Evolutionary conservation across 192 early-diverging fungal species (phyloP).

Genomic region (Backusella psychrophila): DNA sequence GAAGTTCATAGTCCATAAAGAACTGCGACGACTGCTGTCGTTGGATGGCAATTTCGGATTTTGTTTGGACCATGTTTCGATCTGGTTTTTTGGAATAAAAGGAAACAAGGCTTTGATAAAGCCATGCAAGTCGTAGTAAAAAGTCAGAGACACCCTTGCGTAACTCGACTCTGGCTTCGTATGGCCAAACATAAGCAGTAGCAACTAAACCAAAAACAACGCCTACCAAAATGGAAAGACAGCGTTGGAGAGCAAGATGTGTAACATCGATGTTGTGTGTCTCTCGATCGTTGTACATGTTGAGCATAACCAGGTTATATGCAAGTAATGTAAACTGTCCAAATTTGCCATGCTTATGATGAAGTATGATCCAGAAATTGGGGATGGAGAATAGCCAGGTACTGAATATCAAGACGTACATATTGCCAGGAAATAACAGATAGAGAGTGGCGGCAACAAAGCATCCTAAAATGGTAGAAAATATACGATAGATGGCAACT

Average conservation of each 20-base stretch:
- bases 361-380: constrained; percentile 66
- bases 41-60: constrained; percentile 11
- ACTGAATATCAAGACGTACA: constrained; percentile 38
- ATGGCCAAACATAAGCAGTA: constrained; percentile 81
- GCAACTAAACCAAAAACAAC: constrained; percentile 65
- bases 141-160: constrained; percentile 74
- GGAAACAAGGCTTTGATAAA: constrained; percentile 68
- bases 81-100: constrained; percentile 42
- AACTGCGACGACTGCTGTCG: constrained; percentile 41
- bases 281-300: constrained; percentile 70
- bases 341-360: constrained; percentile 67
- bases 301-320: constrained; percentile 75
- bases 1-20: constrained; percentile 71
- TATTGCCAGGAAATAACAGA: constrained; percentile 46
- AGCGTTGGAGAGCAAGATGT: constrained; percentile 60
- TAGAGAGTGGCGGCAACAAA: constrained; percentile 59
- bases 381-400: constrained; percentile 65
- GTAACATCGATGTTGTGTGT: constrained; percentile 50
- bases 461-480: constrained; percentile 73
- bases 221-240: constrained; percentile 65
- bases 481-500: constrained; percentile 66
- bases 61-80: constrained; percentile 9
- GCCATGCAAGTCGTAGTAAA: constrained; percentile 64
- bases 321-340: constrained; percentile 80
- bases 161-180: constrained; percentile 76